Conservation (phyloP, 768 basidiomycete species). For the Podaxis rugospora region DNA sequence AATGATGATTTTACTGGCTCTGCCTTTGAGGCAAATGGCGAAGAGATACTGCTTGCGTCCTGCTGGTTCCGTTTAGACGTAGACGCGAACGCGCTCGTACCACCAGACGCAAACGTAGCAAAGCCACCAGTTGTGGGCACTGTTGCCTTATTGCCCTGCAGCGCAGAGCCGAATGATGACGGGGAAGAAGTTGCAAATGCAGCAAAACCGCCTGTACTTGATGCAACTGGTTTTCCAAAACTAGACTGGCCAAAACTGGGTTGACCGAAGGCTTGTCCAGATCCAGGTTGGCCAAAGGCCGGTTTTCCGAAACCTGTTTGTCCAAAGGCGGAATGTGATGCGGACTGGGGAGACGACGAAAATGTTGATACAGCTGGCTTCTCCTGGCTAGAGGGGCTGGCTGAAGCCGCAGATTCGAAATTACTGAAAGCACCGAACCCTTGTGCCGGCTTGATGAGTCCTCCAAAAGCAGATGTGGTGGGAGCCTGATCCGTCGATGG, state of each 20-base stretch:
- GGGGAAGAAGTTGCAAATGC: slow-evolving; percentile 13
- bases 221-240: slow-evolving; percentile 15
- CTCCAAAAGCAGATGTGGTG: slow-evolving; percentile 22
- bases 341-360: slow-evolving; percentile 9
- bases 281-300: slow-evolving; percentile 32
- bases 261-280: slow-evolving; percentile 29
- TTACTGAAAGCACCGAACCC: slow-evolving; percentile 32
- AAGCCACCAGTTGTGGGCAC: slow-evolving; percentile 8
- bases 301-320: slow-evolving; percentile 23
- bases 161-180: slow-evolving; percentile 5
- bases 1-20: neutral
- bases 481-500: slow-evolving; percentile 18
- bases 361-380: slow-evolving; percentile 17
- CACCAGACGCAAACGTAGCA: slow-evolving; percentile 17
- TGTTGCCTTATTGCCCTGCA: neutral
- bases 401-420: slow-evolving; percentile 15
- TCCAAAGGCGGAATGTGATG: slow-evolving; percentile 14
- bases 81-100: slow-evolving; percentile 9
- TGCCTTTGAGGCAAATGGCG: neutral
- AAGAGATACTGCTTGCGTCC: neutral
- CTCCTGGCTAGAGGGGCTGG: slow-evolving; percentile 2
- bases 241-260: slow-evolving; percentile 21
- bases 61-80: neutral
- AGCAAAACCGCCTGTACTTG: slow-evolving; percentile 11
- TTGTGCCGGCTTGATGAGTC: slow-evolving; percentile 29